Base-by-base conservation (phyloP, 345 rosid species). In the Gossypium bickii region DNA sequence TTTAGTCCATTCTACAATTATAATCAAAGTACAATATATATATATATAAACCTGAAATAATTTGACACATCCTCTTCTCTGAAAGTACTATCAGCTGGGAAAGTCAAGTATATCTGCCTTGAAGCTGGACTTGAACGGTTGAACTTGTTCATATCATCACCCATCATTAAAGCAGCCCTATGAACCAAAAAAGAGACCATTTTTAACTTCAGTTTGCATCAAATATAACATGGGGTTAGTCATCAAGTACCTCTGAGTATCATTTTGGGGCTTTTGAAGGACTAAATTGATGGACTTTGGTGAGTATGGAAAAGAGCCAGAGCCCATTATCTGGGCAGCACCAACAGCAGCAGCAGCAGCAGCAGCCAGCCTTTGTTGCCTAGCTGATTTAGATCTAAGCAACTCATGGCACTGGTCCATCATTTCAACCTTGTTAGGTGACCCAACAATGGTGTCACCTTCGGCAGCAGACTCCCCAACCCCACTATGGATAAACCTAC, bases 1-100 rank as follows among this genome's bases (percentile, higher is more conserved):
- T 34, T 0, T 9, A 69, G 13, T 2, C 10, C 24, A 15, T 15
- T 68, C 48, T 17, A 2, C 60, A 56, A 68, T 2, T 27, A 34
- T 67, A 58, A 58, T n/a, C 41, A 12, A 76, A 53, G 68, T 24
- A 38, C 47, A 60, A 62, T 44, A 24, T 81, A 57, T 17, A 75
- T 29, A 24, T 48, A 48, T 15, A 64, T 10, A 52, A 67, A 91
- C 97, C 93, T 93, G 92, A 93, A 93, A 70, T 90, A 93, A 74
- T 86, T 89, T 18, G 97, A 90, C 56, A 93, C 98, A 70, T 93
- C 98, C 79, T 93, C 96, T 73, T 93, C 98, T 78, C 92, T 87
- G 67, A 93, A 93, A 62, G 92, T 91, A 80, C 98, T 93, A 74
- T 93, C 98, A 75, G 98, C 98, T 62, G 98, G 98, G 78, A 93